These are phyloP conservation scores for Populus trichocarpa DNA, from an alignment of 441 rosid genomes.

Conservation along the genomic window DNA sequence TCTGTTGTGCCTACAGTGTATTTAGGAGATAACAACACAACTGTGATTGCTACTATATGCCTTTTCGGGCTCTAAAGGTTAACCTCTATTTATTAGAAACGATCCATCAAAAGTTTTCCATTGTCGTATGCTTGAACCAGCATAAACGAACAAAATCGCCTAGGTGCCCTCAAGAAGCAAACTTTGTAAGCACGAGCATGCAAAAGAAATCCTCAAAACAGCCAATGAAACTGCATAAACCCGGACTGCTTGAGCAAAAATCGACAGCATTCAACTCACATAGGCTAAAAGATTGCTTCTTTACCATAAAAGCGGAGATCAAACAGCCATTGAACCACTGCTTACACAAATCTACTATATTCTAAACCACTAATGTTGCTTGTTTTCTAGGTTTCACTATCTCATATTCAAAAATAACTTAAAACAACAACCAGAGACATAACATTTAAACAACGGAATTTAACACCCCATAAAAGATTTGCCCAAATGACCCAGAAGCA, in stretches of 20 bases:
- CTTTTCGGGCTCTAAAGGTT: neutral
- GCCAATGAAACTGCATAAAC: neutral
- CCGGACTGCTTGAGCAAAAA: neutral
- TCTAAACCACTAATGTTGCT: neutral
- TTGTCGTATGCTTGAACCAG: neutral
- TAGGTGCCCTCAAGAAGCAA: too few relatives aligned
- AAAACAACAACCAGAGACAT: neutral
- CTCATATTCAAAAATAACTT: neutral
- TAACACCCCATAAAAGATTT: neutral
- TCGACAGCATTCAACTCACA: neutral
- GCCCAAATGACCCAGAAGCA: neutral
- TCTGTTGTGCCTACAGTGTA: neutral
- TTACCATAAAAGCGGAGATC: neutral
- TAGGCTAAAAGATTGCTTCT: neutral
- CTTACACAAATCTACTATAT: neutral
- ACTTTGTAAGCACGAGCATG: too few relatives aligned
- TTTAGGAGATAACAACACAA: neutral
- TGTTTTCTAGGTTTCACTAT: neutral
- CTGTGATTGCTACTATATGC: neutral
- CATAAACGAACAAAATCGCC: too few relatives aligned
- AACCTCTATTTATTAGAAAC: neutral
- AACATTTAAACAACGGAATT: neutral
- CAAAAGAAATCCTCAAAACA: neutral
- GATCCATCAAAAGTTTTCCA: neutral
- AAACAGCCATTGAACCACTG: neutral